phyloP scores from a whole-genome alignment of 805 yeast species.

The Grigorovia yakushimaensis region DNA sequence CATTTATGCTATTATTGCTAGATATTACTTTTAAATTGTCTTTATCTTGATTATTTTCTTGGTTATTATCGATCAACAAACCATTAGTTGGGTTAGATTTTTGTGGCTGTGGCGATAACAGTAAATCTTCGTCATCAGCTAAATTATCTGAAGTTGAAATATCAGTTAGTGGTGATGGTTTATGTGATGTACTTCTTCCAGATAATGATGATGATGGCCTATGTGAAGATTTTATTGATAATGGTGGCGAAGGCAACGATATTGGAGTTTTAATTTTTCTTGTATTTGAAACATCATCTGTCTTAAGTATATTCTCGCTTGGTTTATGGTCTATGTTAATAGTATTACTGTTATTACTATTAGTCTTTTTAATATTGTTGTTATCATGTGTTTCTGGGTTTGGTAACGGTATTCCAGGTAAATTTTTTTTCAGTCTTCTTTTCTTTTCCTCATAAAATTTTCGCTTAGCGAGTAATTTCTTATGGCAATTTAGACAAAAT shows the following conservation, averaged over 20 bases:
- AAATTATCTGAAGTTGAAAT: not conserved
- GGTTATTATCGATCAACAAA: not conserved
- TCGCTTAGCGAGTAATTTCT: constrained; percentile 68
- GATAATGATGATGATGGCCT: not conserved
- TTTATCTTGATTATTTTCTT: not conserved
- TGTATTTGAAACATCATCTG: not conserved
- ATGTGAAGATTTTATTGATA: not conserved
- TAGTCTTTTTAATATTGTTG: constrained; percentile 10
- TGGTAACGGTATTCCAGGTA: constrained; percentile 11
- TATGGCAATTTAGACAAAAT: constrained; percentile 91
- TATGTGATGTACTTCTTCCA: not conserved
- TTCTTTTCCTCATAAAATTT: constrained; percentile 35
- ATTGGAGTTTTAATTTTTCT: not conserved
- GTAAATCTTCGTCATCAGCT: not conserved
- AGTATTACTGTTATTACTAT: not conserved
- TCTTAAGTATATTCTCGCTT: not conserved
- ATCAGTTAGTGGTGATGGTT: not conserved
- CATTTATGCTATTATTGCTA: not conserved
- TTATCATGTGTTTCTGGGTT: not conserved
- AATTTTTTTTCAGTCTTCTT: constrained; percentile 19
- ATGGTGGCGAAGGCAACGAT: not conserved
- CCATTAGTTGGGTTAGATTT: not conserved
- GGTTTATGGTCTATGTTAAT: no score
- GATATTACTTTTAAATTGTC: not conserved
- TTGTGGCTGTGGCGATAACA: not conserved